Evolutionary conservation across 2,329 filamentous ascomycete species (phyloP), one percentile per base, ranked within the genome.

Genomic region (Calonectria pauciramosa): DNA sequence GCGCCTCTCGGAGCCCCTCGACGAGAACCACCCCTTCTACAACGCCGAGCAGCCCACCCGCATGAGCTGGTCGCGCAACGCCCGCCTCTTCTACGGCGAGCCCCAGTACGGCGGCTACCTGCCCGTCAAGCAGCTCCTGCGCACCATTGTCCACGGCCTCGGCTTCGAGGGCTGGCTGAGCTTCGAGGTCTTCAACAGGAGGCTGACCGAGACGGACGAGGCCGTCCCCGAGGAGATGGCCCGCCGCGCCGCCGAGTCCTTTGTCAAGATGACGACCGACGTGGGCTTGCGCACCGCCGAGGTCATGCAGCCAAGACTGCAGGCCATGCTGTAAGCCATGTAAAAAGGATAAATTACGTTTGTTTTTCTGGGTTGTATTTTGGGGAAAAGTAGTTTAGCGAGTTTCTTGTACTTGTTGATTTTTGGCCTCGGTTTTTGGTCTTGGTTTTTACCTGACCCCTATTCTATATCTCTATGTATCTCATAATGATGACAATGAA

Each of bases 1-100:
- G 82, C 87, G 89, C 5, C 87, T 96, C 4, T 80, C 83, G 0
- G 79, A 85, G 14, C 94, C 94, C 0, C 83, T 96, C 86, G 93
- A 56, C 82, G 90, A 87, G 5, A 85, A 82, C 0, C 85, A 87
- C 59, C 74, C 80, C 3, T 85, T 85, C 47, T 84, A 86, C 72
- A 76, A 83, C 73, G 49, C 76, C 0, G 81, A 80, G 34, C 85
- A 86, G 76, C 85, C 85, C 0, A 10, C 81, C 0, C 87, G 94
- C 4, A 96, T 96, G 94, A 94, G 90, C 80, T 96, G 94, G 94
- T 94, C 84, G 0, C 80, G 94, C 23, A 96, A 96, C 82, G 94
- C 93, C 76, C 87, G 94, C 23, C 4, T 96, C 1, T 86, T 87
- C 56, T 87, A 87, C 64, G 84, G 85, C 26, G 93, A 95, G 82